Evolutionary conservation across 1,284 basidiomycete species (phyloP).

Genomic region (Coniferiporia weirii): DNA sequence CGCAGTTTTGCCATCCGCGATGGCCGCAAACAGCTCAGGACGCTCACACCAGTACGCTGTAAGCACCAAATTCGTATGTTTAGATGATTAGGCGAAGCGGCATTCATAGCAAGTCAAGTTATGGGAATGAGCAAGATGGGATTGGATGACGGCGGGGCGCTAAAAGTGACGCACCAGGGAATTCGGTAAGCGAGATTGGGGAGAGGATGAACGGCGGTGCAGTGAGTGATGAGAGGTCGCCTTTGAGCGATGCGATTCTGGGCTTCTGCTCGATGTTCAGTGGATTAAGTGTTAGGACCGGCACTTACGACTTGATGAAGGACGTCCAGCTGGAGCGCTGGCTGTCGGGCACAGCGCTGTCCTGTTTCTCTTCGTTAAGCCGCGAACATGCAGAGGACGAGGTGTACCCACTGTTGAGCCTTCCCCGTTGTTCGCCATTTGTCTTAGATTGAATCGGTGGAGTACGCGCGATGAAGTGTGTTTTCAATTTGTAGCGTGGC

Average conservation of each 20-base stretch:
- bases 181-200: conserved; percentile 81
- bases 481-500: no score
- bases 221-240: conserved; percentile 90
- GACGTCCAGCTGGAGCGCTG: conserved; percentile 75
- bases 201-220: conserved; percentile 94
- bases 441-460: not conserved
- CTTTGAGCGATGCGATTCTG: conserved; percentile 80
- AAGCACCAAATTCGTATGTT: not conserved
- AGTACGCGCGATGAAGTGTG: no score
- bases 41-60: conserved; percentile 91
- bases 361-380: not conserved
- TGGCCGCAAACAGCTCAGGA: conserved; percentile 77
- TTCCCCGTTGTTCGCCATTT: not conserved
- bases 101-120: not conserved
- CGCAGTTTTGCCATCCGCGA: conserved; percentile 68
- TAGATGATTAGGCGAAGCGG: not conserved
- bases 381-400: not conserved
- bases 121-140: no score
- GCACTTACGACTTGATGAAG: conserved; percentile 74
- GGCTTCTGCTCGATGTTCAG: conserved; percentile 1
- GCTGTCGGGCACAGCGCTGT: conserved; percentile 26
- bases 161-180: conserved; percentile 58
- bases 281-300: conserved; percentile 1
- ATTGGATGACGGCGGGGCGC: no score
- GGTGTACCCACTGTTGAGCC: not conserved